phyloP scores from a whole-genome alignment of 345 rosid species.

The Hypericum androsaemum region DNA sequence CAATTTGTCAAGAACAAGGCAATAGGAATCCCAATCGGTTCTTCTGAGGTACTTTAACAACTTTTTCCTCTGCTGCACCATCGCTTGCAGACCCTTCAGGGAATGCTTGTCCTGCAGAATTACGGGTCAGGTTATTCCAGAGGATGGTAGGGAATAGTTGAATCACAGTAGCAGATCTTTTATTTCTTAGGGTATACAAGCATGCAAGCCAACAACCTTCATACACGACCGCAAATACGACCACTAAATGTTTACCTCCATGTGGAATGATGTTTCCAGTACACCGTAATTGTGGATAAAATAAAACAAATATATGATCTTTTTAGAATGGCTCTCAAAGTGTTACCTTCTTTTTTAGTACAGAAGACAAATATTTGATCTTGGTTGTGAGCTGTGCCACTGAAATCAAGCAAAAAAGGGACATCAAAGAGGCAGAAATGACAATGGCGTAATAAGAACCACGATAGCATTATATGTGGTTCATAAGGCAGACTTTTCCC shows the following conservation, averaged over 20 bases:
- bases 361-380: slow-evolving; percentile 79
- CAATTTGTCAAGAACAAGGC: slow-evolving; percentile 59
- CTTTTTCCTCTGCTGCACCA: slow-evolving; percentile 80
- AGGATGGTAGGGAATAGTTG: too few species aligned
- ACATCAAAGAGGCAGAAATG: slow-evolving; percentile 6
- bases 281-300: not conserved
- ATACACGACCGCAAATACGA: too few species aligned
- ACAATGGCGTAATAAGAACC: not conserved
- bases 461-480: too few species aligned
- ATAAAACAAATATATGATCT: not conserved
- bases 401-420: slow-evolving; percentile 31
- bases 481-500: too few species aligned
- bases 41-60: slow-evolving; percentile 71
- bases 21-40: slow-evolving; percentile 90
- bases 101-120: slow-evolving; percentile 77
- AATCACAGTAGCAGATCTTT: too few species aligned
- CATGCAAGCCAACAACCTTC: too few species aligned
- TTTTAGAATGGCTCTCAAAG: not conserved
- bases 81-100: slow-evolving; percentile 63
- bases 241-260: too few species aligned
- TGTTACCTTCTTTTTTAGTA: slow-evolving; percentile 74
- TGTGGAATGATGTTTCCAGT: too few species aligned
- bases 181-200: too few species aligned
- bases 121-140: too few species aligned
- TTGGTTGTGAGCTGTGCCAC: slow-evolving; percentile 87